phyloP scores from a whole-genome alignment of 331 rosid genomes.

The Quercus tomentella region DNA sequence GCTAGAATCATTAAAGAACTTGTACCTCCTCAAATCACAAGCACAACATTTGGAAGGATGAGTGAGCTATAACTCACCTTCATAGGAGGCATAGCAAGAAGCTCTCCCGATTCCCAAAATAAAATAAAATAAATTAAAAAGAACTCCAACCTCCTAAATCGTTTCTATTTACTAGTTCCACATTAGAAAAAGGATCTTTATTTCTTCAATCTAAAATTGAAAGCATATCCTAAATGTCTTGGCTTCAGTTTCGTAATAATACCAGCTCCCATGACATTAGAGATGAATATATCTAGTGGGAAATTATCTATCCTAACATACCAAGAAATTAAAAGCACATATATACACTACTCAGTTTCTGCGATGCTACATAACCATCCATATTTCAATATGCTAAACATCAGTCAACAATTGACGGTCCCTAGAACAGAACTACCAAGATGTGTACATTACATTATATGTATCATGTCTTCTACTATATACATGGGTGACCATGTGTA shows the following conservation, averaged over 20 bases:
- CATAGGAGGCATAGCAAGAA: too few species aligned
- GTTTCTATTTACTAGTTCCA: too few species aligned
- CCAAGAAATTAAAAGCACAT: background rate
- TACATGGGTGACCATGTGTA: conserved; percentile 6
- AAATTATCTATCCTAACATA: background rate
- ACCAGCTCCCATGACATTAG: background rate
- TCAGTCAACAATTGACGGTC: conserved; percentile 18
- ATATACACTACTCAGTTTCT: background rate
- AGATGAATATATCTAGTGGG: background rate
- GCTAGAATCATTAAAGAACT: too few species aligned
- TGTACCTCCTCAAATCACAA: too few species aligned
- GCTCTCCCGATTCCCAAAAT: background rate
- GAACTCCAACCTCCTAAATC: too few species aligned
- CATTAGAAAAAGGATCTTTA: background rate
- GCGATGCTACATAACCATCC: conserved; percentile 10
- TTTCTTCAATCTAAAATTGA: background rate
- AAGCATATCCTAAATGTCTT: background rate
- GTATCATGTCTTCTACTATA: conserved; percentile 5
- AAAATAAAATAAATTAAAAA: background rate
- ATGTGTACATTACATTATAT: conserved; percentile 26
- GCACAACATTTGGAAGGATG: too few species aligned
- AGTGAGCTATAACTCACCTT: too few species aligned
- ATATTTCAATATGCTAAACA: conserved; percentile 9
- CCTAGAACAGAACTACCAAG: conserved; percentile 2
- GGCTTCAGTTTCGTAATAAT: background rate